Conservation (phyloP, 2,329 filamentous ascomycete genomes). For the Colletotrichum tabaci region DNA sequence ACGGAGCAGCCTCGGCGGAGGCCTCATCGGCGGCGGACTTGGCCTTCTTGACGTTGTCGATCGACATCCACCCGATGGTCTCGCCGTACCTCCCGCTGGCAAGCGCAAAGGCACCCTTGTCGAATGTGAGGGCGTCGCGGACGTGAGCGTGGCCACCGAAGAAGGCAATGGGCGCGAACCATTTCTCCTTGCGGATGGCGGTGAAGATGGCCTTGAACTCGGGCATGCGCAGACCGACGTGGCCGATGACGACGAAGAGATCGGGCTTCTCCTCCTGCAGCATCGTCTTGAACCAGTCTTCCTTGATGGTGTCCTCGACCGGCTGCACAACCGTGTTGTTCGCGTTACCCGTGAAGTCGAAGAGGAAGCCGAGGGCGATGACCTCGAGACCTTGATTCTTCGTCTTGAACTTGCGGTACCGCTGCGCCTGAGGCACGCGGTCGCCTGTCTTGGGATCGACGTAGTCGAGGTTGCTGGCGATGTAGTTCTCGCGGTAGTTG, state of each 20-base stretch:
- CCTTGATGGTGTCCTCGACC: slow-evolving; percentile 84
- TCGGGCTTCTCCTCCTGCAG: slow-evolving; percentile 90
- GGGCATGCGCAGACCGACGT: slow-evolving; percentile 84
- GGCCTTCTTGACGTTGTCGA: slow-evolving; percentile 72
- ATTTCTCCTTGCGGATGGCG: slow-evolving; percentile 82
- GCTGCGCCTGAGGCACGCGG: slow-evolving; percentile 81
- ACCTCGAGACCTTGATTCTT: slow-evolving; percentile 89
- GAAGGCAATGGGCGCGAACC: slow-evolving; percentile 89
- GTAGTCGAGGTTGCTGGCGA: slow-evolving; percentile 95
- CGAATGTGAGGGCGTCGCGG: slow-evolving; percentile 85
- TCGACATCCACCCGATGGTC: slow-evolving; percentile 93
- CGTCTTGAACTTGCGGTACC: slow-evolving; percentile 92
- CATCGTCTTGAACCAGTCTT: slow-evolving; percentile 90
- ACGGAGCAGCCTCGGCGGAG: slow-evolving; percentile 47
- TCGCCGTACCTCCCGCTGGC: slow-evolving; percentile 95
- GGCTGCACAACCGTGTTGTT: slow-evolving; percentile 90
- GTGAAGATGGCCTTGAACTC: slow-evolving; percentile 86
- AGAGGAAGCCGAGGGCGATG: slow-evolving; percentile 93
- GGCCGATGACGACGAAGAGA: slow-evolving; percentile 88
- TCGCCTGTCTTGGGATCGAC: slow-evolving; percentile 80
- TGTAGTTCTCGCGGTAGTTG: slow-evolving; percentile 83
- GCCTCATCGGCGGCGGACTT: slow-evolving; percentile 46
- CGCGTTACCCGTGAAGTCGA: slow-evolving; percentile 91
- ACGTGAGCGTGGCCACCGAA: slow-evolving; percentile 94
- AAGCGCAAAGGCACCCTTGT: slow-evolving; percentile 82